A percentile compares a stretch with the other conserved stretches of the same genome.
Evolutionary conservation across 1,284 basidiomycete species (phyloP).

Genomic region (Agaricales sp.): DNA sequence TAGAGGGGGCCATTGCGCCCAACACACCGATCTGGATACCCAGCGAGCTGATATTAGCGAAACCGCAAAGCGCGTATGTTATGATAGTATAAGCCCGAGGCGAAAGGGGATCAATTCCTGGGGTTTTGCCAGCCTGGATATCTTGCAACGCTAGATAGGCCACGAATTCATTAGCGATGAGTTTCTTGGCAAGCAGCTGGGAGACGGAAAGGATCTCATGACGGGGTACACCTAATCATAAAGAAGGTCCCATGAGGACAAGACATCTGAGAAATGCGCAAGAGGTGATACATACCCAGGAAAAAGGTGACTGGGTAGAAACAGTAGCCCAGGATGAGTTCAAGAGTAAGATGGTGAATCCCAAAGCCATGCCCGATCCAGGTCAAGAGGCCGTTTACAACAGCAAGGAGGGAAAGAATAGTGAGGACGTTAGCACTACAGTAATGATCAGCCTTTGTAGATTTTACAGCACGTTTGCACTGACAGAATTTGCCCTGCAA

Average conservation of each 20-base stretch:
- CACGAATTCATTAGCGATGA: conserved; percentile 83
- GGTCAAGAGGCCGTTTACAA: conserved; percentile 78
- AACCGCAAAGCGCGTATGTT: conserved; percentile 81
- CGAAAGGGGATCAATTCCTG: conserved; percentile 45
- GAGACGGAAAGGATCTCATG: conserved; percentile 64
- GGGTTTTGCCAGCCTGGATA: conserved; percentile 24
- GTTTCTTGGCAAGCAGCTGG: conserved; percentile 78
- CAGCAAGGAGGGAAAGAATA: conserved; percentile 70
- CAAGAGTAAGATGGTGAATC: conserved; percentile 72
- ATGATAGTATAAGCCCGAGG: conserved; percentile 68
- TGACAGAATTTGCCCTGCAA: conserved; percentile 79
- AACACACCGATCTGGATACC: conserved; percentile 91
- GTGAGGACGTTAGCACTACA: conserved; percentile 68
- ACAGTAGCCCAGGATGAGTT: conserved; percentile 79
- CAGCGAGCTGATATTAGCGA: conserved; percentile 79
- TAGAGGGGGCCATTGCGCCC: conserved; percentile 72
- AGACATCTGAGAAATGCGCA: neutral
- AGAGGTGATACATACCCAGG: conserved; percentile 30
- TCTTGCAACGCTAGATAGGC: conserved; percentile 59
- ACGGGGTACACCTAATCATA: conserved; percentile 48
- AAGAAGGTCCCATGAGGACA: conserved; percentile 6
- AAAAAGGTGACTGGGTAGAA: conserved; percentile 86
- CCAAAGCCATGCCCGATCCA: conserved; percentile 87
- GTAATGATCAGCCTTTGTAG: conserved; percentile 1
- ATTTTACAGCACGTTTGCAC: no score